Evolutionary conservation across 306 rosid genomes (phyloP).

Genomic region (Mimosa bimucronata): DNA sequence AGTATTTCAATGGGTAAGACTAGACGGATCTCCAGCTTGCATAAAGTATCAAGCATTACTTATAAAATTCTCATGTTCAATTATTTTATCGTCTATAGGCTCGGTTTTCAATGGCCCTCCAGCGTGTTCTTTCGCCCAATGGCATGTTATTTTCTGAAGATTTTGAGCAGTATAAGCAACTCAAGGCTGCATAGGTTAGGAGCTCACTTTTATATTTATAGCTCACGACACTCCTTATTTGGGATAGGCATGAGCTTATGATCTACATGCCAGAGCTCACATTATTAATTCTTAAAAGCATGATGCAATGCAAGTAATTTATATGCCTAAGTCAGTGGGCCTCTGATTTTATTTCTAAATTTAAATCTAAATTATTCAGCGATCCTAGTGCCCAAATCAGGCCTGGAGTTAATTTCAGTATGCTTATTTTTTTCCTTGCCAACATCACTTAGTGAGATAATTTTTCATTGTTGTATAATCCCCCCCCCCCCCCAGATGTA

Average conservation of each 20-base stretch:
- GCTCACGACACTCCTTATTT: no score
- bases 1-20: slow-evolving; percentile 87
- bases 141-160: slow-evolving; percentile 64
- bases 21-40: slow-evolving; percentile 25
- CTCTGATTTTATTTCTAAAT: not conserved
- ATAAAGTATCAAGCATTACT: slow-evolving; percentile 9
- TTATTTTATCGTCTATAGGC: slow-evolving; percentile 45
- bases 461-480: not conserved
- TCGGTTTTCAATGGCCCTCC: slow-evolving; percentile 60
- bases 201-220: slow-evolving; percentile 8
- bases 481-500: not conserved
- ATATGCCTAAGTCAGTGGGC: not conserved
- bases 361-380: not conserved
- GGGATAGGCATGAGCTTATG: no score
- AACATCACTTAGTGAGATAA: no score
- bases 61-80: slow-evolving; percentile 27
- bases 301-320: no score
- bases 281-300: no score
- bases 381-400: slow-evolving; percentile 2
- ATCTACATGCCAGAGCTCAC: no score
- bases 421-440: not conserved
- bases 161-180: slow-evolving; percentile 36
- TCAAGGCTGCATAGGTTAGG: slow-evolving; percentile 45
- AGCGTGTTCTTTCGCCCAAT: slow-evolving; percentile 62
- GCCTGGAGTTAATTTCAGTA: not conserved